These are phyloP conservation scores for Cercospora zeae-maydis DNA, from an alignment of 2,329 filamentous ascomycete genomes.

Conservation along the genomic window DNA sequence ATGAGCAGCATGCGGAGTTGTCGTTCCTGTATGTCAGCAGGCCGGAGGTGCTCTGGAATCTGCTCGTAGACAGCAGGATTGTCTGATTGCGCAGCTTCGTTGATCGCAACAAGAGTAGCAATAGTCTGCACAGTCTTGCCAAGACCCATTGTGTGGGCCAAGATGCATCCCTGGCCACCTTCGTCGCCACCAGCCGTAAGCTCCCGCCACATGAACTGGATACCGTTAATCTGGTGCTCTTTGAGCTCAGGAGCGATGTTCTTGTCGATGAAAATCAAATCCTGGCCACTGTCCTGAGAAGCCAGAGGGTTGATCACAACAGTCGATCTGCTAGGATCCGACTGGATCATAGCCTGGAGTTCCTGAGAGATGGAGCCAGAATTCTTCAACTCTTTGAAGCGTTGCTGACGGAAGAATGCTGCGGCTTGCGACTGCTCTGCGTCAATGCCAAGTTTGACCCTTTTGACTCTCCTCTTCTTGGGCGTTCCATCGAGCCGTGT, in stretches of 20 bases:
- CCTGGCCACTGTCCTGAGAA: constrained; percentile 52
- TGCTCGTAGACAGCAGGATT: constrained; percentile 59
- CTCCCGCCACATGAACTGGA: constrained; percentile 87
- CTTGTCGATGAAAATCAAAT: constrained; percentile 61
- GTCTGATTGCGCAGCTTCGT: constrained; percentile 59
- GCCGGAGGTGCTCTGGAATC: constrained; percentile 61
- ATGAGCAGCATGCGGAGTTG: constrained; percentile 65
- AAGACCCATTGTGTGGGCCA: constrained; percentile 87
- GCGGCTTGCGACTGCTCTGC: constrained; percentile 22
- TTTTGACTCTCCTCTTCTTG: constrained; percentile 23
- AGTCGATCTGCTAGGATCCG: constrained; percentile 21
- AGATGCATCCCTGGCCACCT: constrained; percentile 67
- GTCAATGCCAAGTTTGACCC: constrained; percentile 13
- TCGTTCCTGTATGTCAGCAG: constrained; percentile 34
- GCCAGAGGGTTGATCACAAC: constrained; percentile 65
- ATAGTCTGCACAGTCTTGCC: constrained; percentile 90
- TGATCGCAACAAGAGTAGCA: constrained; percentile 72
- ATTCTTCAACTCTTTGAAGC: constrained; percentile 20
- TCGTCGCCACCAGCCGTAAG: constrained; percentile 56
- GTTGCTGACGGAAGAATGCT: constrained; percentile 21
- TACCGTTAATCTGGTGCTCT: constrained; percentile 73
- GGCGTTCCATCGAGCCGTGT: neutral
- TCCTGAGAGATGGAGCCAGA: constrained; percentile 24
- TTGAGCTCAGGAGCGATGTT: constrained; percentile 66
- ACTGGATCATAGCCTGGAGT: constrained; percentile 23